Base-by-base conservation (phyloP, 805 yeast genomes). In the Cyberlindnera petersonii region DNA sequence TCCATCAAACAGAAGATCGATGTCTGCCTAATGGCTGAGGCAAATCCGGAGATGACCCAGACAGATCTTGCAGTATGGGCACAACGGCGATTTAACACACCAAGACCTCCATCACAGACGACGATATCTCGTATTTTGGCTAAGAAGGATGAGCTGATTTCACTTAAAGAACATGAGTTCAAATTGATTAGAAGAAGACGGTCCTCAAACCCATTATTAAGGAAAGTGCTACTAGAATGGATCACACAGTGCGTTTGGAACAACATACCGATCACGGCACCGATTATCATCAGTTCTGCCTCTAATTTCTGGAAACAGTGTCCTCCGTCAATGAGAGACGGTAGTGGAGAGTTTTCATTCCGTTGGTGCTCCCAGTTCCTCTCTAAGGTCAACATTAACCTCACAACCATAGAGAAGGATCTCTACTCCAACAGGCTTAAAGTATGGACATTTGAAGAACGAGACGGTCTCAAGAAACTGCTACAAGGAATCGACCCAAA, bases 41-140 rank as follows among this genome's bases (percentile, higher is more conserved):
- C 80, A n/a, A 72, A 76, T 43, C 84, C 84, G 2, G 70, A 70
- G 20, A 76, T 80, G 85, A 79, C 84, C 3, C 86, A 79, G 55
- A 65, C 68, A 10, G 83, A 79, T 44, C 56, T 79, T 33, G 86
- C 85, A 2, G 57, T 62, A 33, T 79, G 86, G 86, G 84, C 84
- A 1, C 71, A 72, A 53, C 59, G 65, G 22, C 65, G 74, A 14
- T 79, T 75, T 50, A 74, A 73, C 18, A 61, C 76, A 2, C 55
- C 62, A 1, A 74, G 64, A 47, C 71, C 79, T 4, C 84, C 85
- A 0, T 75, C 83, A 0, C 86, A 79, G 50, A 80, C 85, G 3
- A 79, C 86, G 3, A 77, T 79, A 4, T 75, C 82, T 8, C 61
- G 86, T 30, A 70, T 79, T 14, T 56, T 79, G 41, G 74, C 79